These are phyloP conservation scores for Fragaria ananassa DNA, from an alignment of 306 rosid species.

Conservation along the genomic window DNA sequence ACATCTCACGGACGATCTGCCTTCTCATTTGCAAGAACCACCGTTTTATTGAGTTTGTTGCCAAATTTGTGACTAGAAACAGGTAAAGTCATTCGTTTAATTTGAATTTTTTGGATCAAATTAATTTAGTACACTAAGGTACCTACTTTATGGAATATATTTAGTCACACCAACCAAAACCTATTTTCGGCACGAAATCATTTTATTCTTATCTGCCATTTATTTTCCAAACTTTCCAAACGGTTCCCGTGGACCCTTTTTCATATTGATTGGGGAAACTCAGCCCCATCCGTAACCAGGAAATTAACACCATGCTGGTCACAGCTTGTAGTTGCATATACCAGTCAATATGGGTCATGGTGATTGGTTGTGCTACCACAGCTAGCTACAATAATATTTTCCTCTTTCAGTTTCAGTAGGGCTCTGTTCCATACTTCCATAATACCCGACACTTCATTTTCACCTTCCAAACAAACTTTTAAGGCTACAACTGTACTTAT, in stretches of 20 bases:
- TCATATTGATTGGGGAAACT: conserved; percentile 5
- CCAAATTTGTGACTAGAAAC: conserved; percentile 77
- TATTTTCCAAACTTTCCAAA: background rate
- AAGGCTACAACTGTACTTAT: background rate
- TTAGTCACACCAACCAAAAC: background rate
- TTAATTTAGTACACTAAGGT: background rate
- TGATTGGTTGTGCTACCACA: conserved; percentile 14
- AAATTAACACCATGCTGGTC: background rate
- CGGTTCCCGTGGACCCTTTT: background rate
- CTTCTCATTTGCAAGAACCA: conserved; percentile 88
- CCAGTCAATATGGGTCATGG: background rate
- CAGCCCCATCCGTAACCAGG: background rate
- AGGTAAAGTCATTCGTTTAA: conserved; percentile 40
- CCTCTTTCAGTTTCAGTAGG: background rate
- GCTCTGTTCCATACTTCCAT: background rate
- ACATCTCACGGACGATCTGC: conserved; percentile 74
- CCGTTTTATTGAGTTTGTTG: conserved; percentile 70
- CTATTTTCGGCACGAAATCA: background rate
- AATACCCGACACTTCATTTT: background rate
- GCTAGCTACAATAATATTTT: background rate
- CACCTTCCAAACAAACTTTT: background rate
- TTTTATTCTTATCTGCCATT: conserved; percentile 12
- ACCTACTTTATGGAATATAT: background rate
- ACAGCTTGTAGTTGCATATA: background rate
- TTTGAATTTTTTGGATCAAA: background rate